Evolutionary conservation across 1,284 basidiomycete genomes (phyloP).

Genomic region (Puccinia coronata): DNA sequence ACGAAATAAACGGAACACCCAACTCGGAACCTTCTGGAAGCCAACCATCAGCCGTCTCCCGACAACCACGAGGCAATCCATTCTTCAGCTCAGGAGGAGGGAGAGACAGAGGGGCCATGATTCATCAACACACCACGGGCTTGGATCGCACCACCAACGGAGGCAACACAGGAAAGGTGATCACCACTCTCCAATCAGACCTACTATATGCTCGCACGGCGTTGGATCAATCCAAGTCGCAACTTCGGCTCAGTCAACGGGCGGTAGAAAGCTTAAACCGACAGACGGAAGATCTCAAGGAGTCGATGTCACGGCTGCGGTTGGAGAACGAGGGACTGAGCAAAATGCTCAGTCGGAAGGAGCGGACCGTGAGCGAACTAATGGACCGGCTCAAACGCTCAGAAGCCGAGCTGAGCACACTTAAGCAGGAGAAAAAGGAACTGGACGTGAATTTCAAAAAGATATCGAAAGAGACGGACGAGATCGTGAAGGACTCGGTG

Average conservation of each 20-base stretch:
- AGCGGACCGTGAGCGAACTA: slow-evolving; percentile 73
- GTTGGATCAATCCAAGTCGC: slow-evolving; percentile 76
- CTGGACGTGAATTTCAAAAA: slow-evolving; percentile 47
- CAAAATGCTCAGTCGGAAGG: slow-evolving; percentile 80
- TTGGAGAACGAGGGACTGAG: slow-evolving; percentile 81
- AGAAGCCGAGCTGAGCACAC: slow-evolving; percentile 53
- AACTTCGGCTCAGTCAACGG: slow-evolving; percentile 73
- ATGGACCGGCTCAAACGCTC: slow-evolving; percentile 57
- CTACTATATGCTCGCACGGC: slow-evolving; percentile 75
- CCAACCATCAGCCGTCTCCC: slow-evolving; percentile 2
- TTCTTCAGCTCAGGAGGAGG: slow-evolving; percentile 48
- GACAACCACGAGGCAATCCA: slow-evolving; percentile 23
- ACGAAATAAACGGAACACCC: neutral
- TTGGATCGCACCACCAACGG: slow-evolving; percentile 66
- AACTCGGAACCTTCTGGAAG: slow-evolving; percentile 3
- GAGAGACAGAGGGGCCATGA: slow-evolving; percentile 48
- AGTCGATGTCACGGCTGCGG: slow-evolving; percentile 73
- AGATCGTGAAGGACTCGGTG: slow-evolving; percentile 54
- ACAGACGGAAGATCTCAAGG: slow-evolving; percentile 80
- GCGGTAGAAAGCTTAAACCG: slow-evolving; percentile 72
- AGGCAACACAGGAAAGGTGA: slow-evolving; percentile 70
- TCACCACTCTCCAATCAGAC: slow-evolving; percentile 77
- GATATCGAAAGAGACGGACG: slow-evolving; percentile 55
- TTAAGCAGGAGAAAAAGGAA: slow-evolving; percentile 51
- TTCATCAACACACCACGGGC: slow-evolving; percentile 14